Base-by-base conservation (phyloP, 192 early-diverging fungal species). In the Gaertneriomyces sp. region DNA sequence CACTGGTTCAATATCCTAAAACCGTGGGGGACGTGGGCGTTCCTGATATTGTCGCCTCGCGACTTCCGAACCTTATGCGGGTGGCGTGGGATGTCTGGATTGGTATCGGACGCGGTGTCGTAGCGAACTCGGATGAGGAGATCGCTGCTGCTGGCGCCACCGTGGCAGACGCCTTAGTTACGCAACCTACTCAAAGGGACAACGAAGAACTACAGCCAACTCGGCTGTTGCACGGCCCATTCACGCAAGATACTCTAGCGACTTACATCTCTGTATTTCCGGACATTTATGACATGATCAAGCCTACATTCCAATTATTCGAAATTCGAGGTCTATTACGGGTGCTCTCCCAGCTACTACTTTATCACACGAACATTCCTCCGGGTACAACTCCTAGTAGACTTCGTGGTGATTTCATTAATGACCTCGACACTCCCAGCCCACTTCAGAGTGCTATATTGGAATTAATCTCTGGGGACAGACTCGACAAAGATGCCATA, bases 171-270 rank as follows among this genome's bases (percentile, higher is more conserved):
- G 63, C 63, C 51, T 17, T n/a, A 49, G 11, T 49, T 49, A 49
- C 47, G 47, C 12, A 49, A 49, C 47, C 47, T 17, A 17, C 1
- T 17, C 0, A 49, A 1, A 49, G 3, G 12, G 50, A 19, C 16
- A 60, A 33, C 39, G 59, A 5, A 20, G n/a, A 20, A 20, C n/a
- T n/a, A 6, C 49, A 51, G 6, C 49, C 49, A 17, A 14, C 39
- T 14, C 16, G 33, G 54, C 16, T 72, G 6, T 25, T 78, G 12
- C 74, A 78, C 54, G 82, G 82, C 16, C 64, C 42, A 6, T 89
- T 91, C 47, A 88, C 85, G 4, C 89, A 94, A 67, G 89, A 92
- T 39, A 86, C 88, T 1, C 64, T 92, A 11, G 84, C 82, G 4
- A 76, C 82, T 5, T 88, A 83, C 56, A 69, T 86, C 42, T 62